A percentile compares a stretch with the other conserved stretches of the same genome.
These are phyloP conservation scores for Wickerhamomyces sp. DNA, from an alignment of 1,139 yeast species.

Conservation along the genomic window DNA sequence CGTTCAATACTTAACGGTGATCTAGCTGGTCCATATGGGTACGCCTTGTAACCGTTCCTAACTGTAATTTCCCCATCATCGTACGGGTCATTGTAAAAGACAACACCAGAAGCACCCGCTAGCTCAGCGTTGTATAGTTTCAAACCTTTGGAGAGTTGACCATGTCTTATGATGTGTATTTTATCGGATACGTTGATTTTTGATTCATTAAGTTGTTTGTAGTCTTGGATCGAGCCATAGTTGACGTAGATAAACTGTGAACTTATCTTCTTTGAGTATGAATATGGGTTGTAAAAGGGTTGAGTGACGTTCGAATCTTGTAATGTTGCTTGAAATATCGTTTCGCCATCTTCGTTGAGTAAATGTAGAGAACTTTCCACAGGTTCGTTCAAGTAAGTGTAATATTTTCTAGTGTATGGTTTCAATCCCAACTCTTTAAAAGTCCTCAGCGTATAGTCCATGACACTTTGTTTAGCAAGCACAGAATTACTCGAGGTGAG, in stretches of 20 bases:
- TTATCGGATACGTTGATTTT: constrained; percentile 36
- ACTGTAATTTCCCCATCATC: constrained; percentile 40
- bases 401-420: constrained; percentile 52
- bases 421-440: constrained; percentile 41
- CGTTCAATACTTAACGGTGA: constrained; percentile 42
- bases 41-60: constrained; percentile 33
- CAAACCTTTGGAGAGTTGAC: constrained; percentile 39
- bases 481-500: constrained; percentile 33
- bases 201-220: constrained; percentile 34
- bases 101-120: constrained; percentile 51
- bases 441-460: constrained; percentile 36
- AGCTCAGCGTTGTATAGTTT: constrained; percentile 48
- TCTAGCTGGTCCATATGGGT: constrained; percentile 44
- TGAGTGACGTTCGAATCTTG: constrained; percentile 63
- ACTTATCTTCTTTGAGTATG: constrained; percentile 49
- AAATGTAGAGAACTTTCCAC: constrained; percentile 42
- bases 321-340: constrained; percentile 54
- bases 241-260: constrained; percentile 56
- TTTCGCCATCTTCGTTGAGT: constrained; percentile 28
- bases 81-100: constrained; percentile 46
- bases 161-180: constrained; percentile 60
- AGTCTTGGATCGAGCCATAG: constrained; percentile 62
- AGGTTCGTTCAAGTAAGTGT: constrained; percentile 51
- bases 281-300: constrained; percentile 49
- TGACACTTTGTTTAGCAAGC: constrained; percentile 37